Conservation (phyloP, 2,329 filamentous ascomycete genomes). For the Juglanconis sp. region DNA sequence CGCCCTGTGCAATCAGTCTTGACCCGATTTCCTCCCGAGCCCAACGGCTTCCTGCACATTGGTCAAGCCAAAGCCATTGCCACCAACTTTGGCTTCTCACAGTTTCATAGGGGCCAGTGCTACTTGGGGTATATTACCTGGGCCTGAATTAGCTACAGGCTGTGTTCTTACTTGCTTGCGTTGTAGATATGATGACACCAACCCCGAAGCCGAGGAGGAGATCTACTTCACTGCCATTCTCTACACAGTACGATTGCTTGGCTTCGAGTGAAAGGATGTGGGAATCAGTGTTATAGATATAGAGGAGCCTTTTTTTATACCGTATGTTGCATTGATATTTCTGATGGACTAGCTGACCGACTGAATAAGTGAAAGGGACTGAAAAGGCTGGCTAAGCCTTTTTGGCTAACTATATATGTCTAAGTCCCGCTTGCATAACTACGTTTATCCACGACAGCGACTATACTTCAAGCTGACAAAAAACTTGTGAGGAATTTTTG, state of each 20-base stretch:
- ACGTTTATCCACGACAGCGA: no score
- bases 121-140: constrained; percentile 9
- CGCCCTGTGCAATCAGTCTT: constrained; percentile 59
- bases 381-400: no score
- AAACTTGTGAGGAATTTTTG: no score
- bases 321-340: no score
- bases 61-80: constrained; percentile 95
- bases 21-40: constrained; percentile 79
- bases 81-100: constrained; percentile 93
- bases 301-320: no score
- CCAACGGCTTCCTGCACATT: constrained; percentile 91
- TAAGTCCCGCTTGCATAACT: no score
- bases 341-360: no score
- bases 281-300: no score
- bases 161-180: constrained; percentile 41
- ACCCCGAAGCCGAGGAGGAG: constrained; percentile 89
- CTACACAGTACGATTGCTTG: constrained; percentile 83
- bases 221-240: constrained; percentile 85
- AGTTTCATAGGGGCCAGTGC: constrained; percentile 68
- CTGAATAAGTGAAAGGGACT: no score
- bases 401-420: no score
- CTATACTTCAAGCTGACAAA: no score
- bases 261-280: no score
- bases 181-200: constrained; percentile 87
- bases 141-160: background rate